These are phyloP conservation scores for Isatis tinctoria DNA, from an alignment of 345 rosid species.

Conservation along the genomic window DNA sequence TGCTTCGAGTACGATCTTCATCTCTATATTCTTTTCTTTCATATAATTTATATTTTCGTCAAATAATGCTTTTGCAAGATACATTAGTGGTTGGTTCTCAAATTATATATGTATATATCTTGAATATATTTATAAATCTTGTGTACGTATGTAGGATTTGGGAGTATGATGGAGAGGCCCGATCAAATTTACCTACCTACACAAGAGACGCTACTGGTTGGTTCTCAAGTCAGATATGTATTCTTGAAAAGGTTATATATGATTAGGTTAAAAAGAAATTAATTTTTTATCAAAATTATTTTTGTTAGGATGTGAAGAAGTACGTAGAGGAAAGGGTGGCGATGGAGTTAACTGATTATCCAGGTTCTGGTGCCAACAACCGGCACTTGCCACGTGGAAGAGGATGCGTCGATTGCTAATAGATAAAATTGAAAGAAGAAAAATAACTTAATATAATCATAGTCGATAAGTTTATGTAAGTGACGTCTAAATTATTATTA, in stretches of 20 bases:
- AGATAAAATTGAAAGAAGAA: neutral
- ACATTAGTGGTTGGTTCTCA: neutral
- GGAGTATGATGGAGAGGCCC: slow-evolving; percentile 33
- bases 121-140: neutral
- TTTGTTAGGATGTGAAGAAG: slow-evolving; percentile 12
- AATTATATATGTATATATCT: neutral
- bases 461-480: neutral
- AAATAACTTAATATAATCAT: neutral
- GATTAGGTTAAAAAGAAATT: neutral
- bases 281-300: neutral
- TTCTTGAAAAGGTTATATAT: neutral
- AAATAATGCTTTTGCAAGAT: neutral
- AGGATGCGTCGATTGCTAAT: slow-evolving; percentile 40
- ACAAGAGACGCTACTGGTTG: slow-evolving; percentile 14
- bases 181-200: neutral
- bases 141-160: slow-evolving; percentile 35
- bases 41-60: neutral
- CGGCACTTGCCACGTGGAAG: slow-evolving; percentile 65
- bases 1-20: slow-evolving; percentile 5
- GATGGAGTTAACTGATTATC: slow-evolving; percentile 57
- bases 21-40: neutral
- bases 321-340: slow-evolving; percentile 27
- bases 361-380: slow-evolving; percentile 70
- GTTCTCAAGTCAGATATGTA: neutral
- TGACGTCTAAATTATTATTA: neutral